Conservation (phyloP, 2,329 filamentous ascomycete genomes). For the Trichoderma asperellum region DNA sequence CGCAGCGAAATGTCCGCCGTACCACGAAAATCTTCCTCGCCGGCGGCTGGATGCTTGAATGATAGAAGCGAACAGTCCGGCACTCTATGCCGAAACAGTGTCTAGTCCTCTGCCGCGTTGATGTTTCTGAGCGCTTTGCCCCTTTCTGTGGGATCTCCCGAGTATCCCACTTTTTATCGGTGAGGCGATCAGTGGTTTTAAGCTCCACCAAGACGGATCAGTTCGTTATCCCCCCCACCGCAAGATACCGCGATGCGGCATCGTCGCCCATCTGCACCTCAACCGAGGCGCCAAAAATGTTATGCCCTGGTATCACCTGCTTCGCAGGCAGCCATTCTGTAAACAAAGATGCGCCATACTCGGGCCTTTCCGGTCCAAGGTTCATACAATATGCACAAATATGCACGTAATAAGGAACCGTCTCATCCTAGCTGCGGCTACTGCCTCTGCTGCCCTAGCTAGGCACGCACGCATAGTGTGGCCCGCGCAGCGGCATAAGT, state of each 20-base stretch:
- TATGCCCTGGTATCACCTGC: constrained; percentile 26
- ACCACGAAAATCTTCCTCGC: not conserved
- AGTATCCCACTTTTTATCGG: constrained; percentile 25
- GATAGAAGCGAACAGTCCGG: not conserved
- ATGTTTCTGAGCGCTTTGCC: constrained; percentile 8
- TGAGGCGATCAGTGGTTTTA: constrained; percentile 26
- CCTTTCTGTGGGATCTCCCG: constrained; percentile 21
- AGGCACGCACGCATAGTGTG: constrained; percentile 1
- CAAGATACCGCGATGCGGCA: constrained; percentile 24
- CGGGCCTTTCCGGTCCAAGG: constrained; percentile 29
- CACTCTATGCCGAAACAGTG: constrained; percentile 16
- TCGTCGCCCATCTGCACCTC: constrained; percentile 25
- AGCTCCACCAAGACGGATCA: constrained; percentile 24
- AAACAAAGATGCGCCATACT: constrained; percentile 23
- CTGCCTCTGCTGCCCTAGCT: constrained; percentile 16
- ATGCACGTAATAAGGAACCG: constrained; percentile 24
- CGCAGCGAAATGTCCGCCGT: not conserved
- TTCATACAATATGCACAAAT: constrained; percentile 23
- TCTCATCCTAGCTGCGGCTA: constrained; percentile 18
- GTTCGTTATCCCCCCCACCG: constrained; percentile 19
- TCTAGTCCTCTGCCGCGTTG: not conserved
- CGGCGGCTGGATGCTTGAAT: not conserved
- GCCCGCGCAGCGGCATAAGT: constrained; percentile 15
- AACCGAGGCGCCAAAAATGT: constrained; percentile 18
- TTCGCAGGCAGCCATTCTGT: constrained; percentile 19